phyloP scores from a whole-genome alignment of 108 stramenopile species.

The Nitzschia sp. region DNA sequence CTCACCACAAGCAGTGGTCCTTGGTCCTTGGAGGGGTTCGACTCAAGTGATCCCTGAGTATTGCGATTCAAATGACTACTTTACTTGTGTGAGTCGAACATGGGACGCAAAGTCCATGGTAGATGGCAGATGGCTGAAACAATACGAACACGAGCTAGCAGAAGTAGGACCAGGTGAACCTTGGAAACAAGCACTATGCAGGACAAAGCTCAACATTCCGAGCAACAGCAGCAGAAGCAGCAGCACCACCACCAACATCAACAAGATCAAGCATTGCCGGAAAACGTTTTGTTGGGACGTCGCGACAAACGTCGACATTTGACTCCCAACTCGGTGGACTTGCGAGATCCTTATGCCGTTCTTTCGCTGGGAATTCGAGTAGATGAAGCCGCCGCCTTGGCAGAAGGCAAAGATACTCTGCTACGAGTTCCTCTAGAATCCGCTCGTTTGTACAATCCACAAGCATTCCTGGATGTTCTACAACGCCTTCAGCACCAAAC shows the following conservation, averaged over 20 bases:
- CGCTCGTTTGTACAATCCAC: slow-evolving; percentile 27
- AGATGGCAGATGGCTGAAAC: no score
- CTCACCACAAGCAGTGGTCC: no score
- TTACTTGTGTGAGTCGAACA: no score
- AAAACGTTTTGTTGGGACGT: slow-evolving; percentile 22
- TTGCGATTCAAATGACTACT: no score
- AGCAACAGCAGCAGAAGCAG: background rate
- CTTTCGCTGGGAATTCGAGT: slow-evolving; percentile 33
- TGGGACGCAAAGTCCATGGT: no score
- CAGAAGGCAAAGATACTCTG: slow-evolving; percentile 8
- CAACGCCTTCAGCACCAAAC: slow-evolving; percentile 23
- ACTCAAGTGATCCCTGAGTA: no score
- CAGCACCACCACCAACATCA: background rate
- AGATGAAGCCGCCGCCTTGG: slow-evolving; percentile 21
- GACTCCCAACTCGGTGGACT: slow-evolving; percentile 9
- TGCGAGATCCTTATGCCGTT: slow-evolving; percentile 34
- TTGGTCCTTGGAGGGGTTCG: no score
- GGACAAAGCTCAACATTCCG: no score
- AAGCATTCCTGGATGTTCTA: slow-evolving; percentile 23
- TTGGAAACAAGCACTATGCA: no score
- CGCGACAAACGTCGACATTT: slow-evolving; percentile 26
- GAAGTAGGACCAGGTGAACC: no score
- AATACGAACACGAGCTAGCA: no score
- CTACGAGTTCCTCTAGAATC: slow-evolving; percentile 32
- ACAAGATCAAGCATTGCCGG: background rate